phyloP scores from a whole-genome alignment of 2,329 filamentous ascomycete genomes.

The Rutstroemia sp. region DNA sequence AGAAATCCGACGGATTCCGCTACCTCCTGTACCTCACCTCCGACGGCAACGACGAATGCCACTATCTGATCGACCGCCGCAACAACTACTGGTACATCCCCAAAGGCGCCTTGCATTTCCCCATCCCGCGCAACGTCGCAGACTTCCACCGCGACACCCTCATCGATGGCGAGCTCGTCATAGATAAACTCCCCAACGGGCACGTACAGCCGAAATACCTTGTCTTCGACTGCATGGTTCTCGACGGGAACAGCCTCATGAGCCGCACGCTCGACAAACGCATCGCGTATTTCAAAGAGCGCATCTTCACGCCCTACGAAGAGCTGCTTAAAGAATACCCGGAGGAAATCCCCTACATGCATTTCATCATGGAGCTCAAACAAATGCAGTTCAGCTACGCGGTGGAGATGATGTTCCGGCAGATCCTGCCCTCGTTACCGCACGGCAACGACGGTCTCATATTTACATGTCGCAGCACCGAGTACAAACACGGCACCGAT shows the following conservation, averaged over 20 bases:
- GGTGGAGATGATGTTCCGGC: constrained; percentile 84
- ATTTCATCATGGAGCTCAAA: constrained; percentile 82
- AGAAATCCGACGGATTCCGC: constrained; percentile 94
- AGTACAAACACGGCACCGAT: constrained; percentile 87
- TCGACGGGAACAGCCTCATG: constrained; percentile 71
- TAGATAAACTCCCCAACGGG: constrained; percentile 67
- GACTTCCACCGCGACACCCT: constrained; percentile 75
- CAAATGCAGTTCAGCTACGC: constrained; percentile 83
- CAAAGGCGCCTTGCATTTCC: constrained; percentile 68
- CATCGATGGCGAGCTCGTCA: constrained; percentile 87
- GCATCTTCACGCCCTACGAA: constrained; percentile 65
- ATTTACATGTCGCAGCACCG: constrained; percentile 86
- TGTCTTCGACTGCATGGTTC: constrained; percentile 85
- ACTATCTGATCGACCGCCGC: constrained; percentile 94
- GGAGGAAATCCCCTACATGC: constrained; percentile 60
- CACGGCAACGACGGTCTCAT: constrained; percentile 97
- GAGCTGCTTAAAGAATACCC: constrained; percentile 58
- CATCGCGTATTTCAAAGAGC: constrained; percentile 75
- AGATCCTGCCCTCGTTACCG: constrained; percentile 73
- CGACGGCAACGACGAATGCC: constrained; percentile 59
- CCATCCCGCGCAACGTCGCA: constrained; percentile 55
- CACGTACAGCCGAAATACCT: constrained; percentile 69
- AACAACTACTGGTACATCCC: constrained; percentile 92
- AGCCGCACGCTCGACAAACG: constrained; percentile 80
- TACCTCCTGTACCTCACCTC: constrained; percentile 86